phyloP scores from a whole-genome alignment of 352 stramenopile species.

The Phytophthora cryptogea region DNA sequence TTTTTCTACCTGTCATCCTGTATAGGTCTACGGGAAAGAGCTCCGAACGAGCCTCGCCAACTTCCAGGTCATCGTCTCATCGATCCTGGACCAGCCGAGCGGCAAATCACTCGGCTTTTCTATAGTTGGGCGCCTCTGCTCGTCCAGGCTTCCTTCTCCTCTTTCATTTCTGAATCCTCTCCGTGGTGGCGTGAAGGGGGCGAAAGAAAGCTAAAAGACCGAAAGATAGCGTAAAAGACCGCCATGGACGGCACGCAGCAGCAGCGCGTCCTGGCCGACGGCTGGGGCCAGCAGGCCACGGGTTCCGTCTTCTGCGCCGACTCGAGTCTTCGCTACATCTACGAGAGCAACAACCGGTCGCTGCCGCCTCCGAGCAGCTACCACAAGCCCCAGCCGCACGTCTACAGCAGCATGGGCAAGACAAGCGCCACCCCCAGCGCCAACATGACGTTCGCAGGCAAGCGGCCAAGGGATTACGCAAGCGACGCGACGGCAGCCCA shows the following conservation, averaged over 20 bases:
- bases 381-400: constrained; percentile 3
- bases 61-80: constrained; percentile 17
- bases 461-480: constrained; percentile 34
- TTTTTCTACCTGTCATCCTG: no score
- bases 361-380: neutral
- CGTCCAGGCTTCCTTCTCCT: neutral
- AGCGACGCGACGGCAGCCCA: constrained; percentile 1
- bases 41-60: neutral
- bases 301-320: constrained; percentile 83
- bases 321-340: constrained; percentile 82
- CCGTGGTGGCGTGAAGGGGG: constrained; percentile 25
- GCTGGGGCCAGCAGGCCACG: constrained; percentile 57
- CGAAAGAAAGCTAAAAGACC: constrained; percentile 14
- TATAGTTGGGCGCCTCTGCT: neutral
- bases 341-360: constrained; percentile 47
- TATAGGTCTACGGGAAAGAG: no score
- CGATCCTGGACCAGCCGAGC: constrained; percentile 16
- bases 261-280: constrained; percentile 71
- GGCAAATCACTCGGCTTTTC: neutral
- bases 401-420: constrained; percentile 14
- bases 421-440: neutral
- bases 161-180: constrained; percentile 25
- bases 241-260: constrained; percentile 38
- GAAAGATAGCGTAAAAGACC: neutral
- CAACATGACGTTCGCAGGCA: constrained; percentile 33